phyloP scores from a whole-genome alignment of 257 asterid genomes.

The Echites panduratus region DNA sequence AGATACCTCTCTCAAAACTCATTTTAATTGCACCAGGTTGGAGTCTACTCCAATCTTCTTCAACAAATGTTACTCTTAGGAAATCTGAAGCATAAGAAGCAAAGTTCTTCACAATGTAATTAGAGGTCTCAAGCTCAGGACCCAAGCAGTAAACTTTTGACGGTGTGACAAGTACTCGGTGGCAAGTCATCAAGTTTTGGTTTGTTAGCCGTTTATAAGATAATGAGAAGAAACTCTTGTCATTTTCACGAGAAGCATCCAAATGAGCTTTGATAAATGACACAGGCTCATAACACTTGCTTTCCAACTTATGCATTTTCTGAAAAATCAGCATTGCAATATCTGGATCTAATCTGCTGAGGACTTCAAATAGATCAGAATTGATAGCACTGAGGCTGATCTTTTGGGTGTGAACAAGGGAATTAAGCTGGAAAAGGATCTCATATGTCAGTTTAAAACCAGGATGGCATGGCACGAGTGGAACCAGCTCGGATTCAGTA shows the following conservation, averaged over 20 bases:
- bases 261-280: constrained; percentile 38
- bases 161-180: constrained; percentile 75
- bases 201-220: constrained; percentile 33
- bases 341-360: constrained; percentile 42
- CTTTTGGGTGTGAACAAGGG: constrained; percentile 76
- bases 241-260: constrained; percentile 20
- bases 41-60: constrained; percentile 92
- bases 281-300: constrained; percentile 63
- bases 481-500: constrained; percentile 50
- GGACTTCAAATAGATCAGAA: constrained; percentile 42
- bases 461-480: constrained; percentile 40
- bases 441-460: constrained; percentile 50
- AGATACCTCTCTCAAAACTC: constrained; percentile 48
- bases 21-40: constrained; percentile 43
- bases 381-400: constrained; percentile 61
- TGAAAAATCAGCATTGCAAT: constrained; percentile 47
- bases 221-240: constrained; percentile 26
- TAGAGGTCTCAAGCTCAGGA: constrained; percentile 86
- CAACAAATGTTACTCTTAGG: constrained; percentile 84
- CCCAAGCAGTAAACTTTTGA: constrained; percentile 81
- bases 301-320: constrained; percentile 62
- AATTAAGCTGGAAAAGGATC: constrained; percentile 80
- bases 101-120: constrained; percentile 78
- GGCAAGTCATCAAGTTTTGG: constrained; percentile 69
- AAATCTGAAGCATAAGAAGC: constrained; percentile 68